A percentile compares a stretch with the other conserved stretches of the same genome.
These are phyloP conservation scores for Lentinula raphanica DNA, from an alignment of 768 basidiomycete genomes.

Conservation along the genomic window DNA sequence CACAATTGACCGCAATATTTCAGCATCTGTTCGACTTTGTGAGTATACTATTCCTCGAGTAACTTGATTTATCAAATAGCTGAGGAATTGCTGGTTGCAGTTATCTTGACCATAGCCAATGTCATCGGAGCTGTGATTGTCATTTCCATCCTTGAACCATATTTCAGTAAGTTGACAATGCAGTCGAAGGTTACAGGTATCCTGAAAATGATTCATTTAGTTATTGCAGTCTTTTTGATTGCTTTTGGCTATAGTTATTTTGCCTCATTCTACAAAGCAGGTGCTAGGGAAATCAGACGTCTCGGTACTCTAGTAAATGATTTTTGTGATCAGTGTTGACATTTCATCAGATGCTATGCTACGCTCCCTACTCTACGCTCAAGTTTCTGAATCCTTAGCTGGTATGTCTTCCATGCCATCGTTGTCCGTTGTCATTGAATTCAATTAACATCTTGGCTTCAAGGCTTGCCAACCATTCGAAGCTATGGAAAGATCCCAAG, in stretches of 20 bases:
- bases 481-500: conserved; percentile 61
- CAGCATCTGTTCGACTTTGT: conserved; percentile 57
- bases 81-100: conserved; percentile 21
- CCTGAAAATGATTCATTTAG: no score
- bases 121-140: conserved; percentile 51
- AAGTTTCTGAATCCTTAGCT: conserved; percentile 72
- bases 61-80: background rate
- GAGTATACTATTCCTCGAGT: conserved; percentile 22
- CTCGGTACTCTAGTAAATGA: conserved; percentile 20
- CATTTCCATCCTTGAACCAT: conserved; percentile 53
- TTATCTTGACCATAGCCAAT: conserved; percentile 44
- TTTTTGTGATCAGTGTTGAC: no score
- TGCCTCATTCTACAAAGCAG: conserved; percentile 62
- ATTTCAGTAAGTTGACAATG: conserved; percentile 45
- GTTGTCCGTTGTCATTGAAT: no score
- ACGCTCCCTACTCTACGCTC: conserved; percentile 69
- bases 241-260: conserved; percentile 58
- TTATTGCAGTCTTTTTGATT: conserved; percentile 50
- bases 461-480: conserved; percentile 62
- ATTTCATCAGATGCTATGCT: conserved; percentile 70
- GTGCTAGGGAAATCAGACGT: conserved; percentile 69
- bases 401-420: conserved; percentile 23
- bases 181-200: no score
- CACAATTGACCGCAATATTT: background rate
- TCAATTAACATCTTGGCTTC: background rate